Percentiles rank a stretch among this genome's conserved stretches.
Evolutionary conservation across 371 early-diverging fungal species (phyloP).

Genomic region (Coemansia sp.): DNA sequence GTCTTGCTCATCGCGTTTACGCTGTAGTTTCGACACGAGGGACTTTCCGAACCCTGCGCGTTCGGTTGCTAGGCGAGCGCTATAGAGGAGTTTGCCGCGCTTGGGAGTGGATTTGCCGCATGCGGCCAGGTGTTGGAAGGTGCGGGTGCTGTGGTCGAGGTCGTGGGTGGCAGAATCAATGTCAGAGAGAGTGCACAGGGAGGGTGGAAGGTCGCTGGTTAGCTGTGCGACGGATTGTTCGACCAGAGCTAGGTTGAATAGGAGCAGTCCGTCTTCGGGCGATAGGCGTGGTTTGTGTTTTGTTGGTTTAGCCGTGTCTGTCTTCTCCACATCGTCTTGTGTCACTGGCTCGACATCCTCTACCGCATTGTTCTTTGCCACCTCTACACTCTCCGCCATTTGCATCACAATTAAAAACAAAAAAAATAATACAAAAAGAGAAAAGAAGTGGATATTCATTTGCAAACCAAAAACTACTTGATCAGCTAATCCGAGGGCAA

Average conservation of each 20-base stretch:
- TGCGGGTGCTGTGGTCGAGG: constrained; percentile 59
- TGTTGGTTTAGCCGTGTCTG: neutral
- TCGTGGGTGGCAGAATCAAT: constrained; percentile 61
- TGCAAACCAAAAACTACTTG: neutral
- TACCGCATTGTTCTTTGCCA: constrained; percentile 4
- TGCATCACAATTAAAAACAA: neutral
- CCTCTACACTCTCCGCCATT: neutral
- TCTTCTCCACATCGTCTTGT: neutral
- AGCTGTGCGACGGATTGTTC: constrained; percentile 83
- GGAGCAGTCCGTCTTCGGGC: constrained; percentile 59
- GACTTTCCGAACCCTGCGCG: constrained; percentile 67
- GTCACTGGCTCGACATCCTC: neutral
- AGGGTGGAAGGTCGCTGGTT: constrained; percentile 66
- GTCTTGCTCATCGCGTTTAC: constrained; percentile 62
- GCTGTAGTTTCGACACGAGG: constrained; percentile 57
- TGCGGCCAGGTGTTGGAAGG: constrained; percentile 55
- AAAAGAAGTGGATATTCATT: neutral
- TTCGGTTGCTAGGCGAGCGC: constrained; percentile 63
- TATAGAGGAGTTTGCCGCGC: constrained; percentile 55
- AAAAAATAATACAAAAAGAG: neutral
- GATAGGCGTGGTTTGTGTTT: constrained; percentile 4
- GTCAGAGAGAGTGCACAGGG: constrained; percentile 58
- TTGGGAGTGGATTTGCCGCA: constrained; percentile 13
- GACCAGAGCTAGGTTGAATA: constrained; percentile 77
- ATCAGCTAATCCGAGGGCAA: constrained; percentile 13